Percentiles rank a stretch among this genome's conserved stretches.
phyloP scores from a whole-genome alignment of 306 rosid species.

The Vigna radiata region DNA sequence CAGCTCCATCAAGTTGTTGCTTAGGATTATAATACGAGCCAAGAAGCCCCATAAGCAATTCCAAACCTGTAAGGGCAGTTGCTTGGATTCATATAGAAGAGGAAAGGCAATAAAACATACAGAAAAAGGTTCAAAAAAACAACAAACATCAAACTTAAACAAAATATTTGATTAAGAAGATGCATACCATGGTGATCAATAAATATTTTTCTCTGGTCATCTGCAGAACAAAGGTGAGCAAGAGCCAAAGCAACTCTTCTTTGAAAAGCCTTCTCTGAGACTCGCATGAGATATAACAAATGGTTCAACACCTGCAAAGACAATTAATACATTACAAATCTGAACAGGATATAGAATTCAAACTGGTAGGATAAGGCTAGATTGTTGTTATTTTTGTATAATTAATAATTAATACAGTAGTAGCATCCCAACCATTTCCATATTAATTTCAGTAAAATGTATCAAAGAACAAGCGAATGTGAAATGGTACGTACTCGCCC shows the following conservation, averaged over 20 bases:
- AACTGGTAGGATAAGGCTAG: background rate
- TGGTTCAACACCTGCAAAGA: slow-evolving; percentile 72
- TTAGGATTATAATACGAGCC: slow-evolving; percentile 62
- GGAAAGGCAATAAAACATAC: slow-evolving; percentile 8
- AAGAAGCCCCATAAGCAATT: slow-evolving; percentile 85
- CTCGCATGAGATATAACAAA: slow-evolving; percentile 81
- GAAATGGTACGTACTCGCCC: slow-evolving; percentile 67
- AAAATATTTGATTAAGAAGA: slow-evolving; percentile 31
- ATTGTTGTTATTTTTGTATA: background rate
- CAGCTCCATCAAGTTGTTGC: slow-evolving; percentile 88
- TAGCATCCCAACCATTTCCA: slow-evolving; percentile 18
- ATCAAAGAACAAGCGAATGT: background rate
- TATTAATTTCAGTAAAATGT: background rate
- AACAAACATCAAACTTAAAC: background rate
- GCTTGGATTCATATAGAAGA: slow-evolving; percentile 39
- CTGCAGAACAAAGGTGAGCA: slow-evolving; percentile 84
- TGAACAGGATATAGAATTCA: slow-evolving; percentile 18
- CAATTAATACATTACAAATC: slow-evolving; percentile 44
- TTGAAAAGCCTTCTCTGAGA: slow-evolving; percentile 73
- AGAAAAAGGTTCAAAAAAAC: slow-evolving; percentile 28
- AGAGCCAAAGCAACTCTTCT: slow-evolving; percentile 87
- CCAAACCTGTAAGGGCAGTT: slow-evolving; percentile 66
- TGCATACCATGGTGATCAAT: slow-evolving; percentile 75
- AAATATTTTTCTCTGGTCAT: slow-evolving; percentile 75
- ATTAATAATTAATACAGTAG: slow-evolving; percentile 21